These are phyloP conservation scores for Penicillium concentricum DNA, from an alignment of 2,329 filamentous ascomycete species.

Conservation along the genomic window DNA sequence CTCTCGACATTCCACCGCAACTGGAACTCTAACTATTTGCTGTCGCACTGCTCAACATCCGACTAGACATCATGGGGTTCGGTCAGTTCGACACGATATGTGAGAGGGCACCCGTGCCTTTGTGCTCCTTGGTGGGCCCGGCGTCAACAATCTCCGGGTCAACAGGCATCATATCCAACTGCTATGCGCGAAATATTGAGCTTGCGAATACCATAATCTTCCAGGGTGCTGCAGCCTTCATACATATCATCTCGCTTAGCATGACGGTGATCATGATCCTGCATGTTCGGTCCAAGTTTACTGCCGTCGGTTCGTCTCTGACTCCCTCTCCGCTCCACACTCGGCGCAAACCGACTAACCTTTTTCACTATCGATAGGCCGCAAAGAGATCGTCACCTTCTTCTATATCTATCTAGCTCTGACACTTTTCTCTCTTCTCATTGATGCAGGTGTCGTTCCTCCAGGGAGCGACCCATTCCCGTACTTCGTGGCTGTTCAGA, in stretches of 20 bases:
- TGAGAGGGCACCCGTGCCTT: conserved; percentile 75
- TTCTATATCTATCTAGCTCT: conserved; percentile 96
- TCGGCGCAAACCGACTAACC: conserved; percentile 8
- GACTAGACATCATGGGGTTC: conserved; percentile 69
- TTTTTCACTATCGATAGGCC: conserved; percentile 46
- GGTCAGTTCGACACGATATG: conserved; percentile 89
- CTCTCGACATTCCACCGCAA: conserved; percentile 22
- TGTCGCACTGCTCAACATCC: conserved; percentile 15
- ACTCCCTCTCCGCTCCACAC: background rate
- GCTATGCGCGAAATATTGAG: conserved; percentile 93
- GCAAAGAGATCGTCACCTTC: conserved; percentile 77
- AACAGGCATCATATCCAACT: conserved; percentile 80
- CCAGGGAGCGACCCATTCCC: conserved; percentile 77
- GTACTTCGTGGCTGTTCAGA: conserved; percentile 88
- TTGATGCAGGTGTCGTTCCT: conserved; percentile 90
- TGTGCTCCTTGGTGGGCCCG: conserved; percentile 82
- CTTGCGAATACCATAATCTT: conserved; percentile 98
- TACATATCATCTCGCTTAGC: conserved; percentile 83
- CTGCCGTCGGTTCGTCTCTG: conserved; percentile 74
- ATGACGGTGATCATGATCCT: conserved; percentile 99
- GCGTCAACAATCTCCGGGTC: conserved; percentile 61
- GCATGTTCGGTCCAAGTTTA: conserved; percentile 96
- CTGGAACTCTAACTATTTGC: conserved; percentile 18
- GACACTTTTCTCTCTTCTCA: conserved; percentile 80
- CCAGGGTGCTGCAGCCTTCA: conserved; percentile 82